Evolutionary conservation across 192 early-diverging fungal species (phyloP).

Genomic region (Oehlia diaphana): DNA sequence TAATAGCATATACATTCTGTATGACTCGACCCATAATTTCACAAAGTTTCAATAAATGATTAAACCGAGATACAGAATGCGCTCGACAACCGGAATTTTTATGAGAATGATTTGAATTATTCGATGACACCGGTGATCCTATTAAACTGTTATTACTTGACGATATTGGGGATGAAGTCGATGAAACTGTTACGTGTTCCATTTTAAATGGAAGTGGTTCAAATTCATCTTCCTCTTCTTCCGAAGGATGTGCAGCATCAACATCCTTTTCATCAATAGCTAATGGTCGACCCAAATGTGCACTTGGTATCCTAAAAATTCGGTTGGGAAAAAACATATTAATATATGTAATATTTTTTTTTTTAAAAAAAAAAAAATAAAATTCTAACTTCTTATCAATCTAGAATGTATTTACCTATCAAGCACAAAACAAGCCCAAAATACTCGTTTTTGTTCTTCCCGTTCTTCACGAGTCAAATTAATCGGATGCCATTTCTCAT

Average conservation of each 20-base stretch:
- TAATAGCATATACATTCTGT: slow-evolving; percentile 48
- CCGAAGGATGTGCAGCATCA: slow-evolving; percentile 50
- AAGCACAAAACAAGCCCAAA: slow-evolving; percentile 80
- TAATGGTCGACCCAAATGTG: slow-evolving; percentile 53
- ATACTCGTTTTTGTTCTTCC: slow-evolving; percentile 64
- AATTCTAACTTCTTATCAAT: slow-evolving; percentile 30
- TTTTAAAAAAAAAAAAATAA: neutral
- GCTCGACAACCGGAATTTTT: slow-evolving; percentile 25
- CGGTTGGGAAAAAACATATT: neutral
- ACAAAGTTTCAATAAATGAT: slow-evolving; percentile 48
- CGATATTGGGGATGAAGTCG: slow-evolving; percentile 15
- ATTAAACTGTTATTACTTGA: slow-evolving; percentile 3
- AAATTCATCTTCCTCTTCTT: slow-evolving; percentile 32
- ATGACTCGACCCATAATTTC: slow-evolving; percentile 53
- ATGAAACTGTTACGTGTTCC: slow-evolving; percentile 11
- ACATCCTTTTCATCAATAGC: slow-evolving; percentile 55
- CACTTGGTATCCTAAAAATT: slow-evolving; percentile 34
- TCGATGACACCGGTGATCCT: slow-evolving; percentile 9
- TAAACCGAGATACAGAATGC: slow-evolving; percentile 41
- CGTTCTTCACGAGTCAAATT: slow-evolving; percentile 39
- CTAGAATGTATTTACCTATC: slow-evolving; percentile 53
- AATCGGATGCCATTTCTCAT: slow-evolving; percentile 51
- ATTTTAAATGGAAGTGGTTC: slow-evolving; percentile 31
- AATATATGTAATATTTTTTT: neutral
- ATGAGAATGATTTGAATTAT: neutral